Percentiles rank a stretch among this genome's conserved stretches.
phyloP scores from a whole-genome alignment of 257 asterid genomes.

The Ballota nigra region DNA sequence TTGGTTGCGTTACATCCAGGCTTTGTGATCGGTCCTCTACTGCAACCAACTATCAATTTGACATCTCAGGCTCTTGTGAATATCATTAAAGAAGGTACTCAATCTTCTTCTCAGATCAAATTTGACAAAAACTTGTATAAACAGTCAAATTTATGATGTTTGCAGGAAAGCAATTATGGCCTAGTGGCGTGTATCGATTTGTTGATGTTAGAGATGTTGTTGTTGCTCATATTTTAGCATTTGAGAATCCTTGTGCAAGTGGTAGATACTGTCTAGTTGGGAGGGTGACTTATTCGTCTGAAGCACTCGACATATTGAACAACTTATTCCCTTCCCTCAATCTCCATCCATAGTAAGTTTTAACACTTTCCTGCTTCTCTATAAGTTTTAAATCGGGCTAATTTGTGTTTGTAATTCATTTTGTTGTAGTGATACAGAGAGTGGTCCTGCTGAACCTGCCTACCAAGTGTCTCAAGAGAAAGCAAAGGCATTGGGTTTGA shows the following conservation, averaged over 20 bases:
- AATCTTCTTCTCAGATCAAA: not conserved
- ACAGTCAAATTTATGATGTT: not conserved
- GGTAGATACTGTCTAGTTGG: slow-evolving; percentile 55
- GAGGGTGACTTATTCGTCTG: slow-evolving; percentile 32
- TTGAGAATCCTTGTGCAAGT: slow-evolving; percentile 44
- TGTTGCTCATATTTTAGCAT: slow-evolving; percentile 48
- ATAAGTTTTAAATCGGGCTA: not conserved
- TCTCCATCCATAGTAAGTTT: slow-evolving; percentile 37
- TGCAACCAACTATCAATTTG: slow-evolving; percentile 55
- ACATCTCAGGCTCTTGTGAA: slow-evolving; percentile 30
- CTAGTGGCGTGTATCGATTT: slow-evolving; percentile 34
- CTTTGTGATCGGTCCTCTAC: slow-evolving; percentile 49
- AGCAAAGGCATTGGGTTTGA: slow-evolving; percentile 40
- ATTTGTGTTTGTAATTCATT: not conserved
- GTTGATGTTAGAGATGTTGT: slow-evolving; percentile 66
- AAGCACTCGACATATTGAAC: slow-evolving; percentile 36
- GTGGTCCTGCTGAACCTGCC: slow-evolving; percentile 1
- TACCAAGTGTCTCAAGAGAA: slow-evolving; percentile 41
- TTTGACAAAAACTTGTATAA: no score
- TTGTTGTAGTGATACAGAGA: slow-evolving; percentile 31
- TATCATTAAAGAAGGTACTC: slow-evolving; percentile 40
- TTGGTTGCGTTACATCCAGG: slow-evolving; percentile 59
- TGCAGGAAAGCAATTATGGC: slow-evolving; percentile 35
- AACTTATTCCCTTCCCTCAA: slow-evolving; percentile 45
- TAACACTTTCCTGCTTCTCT: not conserved